Evolutionary conservation across 176 grass and related monocot genomes (phyloP).

Genomic region (Juncus effusus): DNA sequence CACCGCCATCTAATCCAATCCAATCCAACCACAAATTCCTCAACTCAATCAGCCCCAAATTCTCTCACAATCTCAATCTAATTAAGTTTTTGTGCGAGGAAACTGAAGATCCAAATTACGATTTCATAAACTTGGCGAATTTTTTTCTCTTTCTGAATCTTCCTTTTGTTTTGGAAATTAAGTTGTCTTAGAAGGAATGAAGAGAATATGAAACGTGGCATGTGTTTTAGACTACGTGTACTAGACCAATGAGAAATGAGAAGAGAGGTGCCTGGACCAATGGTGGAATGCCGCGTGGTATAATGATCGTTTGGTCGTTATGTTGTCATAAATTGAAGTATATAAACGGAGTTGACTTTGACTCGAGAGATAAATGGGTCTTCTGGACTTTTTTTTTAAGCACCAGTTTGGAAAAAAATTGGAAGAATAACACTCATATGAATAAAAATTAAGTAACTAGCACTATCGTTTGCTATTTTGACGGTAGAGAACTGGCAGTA

Average conservation of each 20-base stretch:
- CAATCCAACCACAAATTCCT: too few species aligned
- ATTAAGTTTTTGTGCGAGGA: neutral
- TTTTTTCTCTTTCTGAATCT: neutral
- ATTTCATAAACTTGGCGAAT: neutral
- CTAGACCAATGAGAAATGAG: constrained; percentile 34
- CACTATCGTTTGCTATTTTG: too few species aligned
- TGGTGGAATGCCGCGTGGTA: constrained; percentile 7
- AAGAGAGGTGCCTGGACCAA: constrained; percentile 26
- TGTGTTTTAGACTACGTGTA: neutral
- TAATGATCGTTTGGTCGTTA: neutral
- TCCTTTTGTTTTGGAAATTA: neutral
- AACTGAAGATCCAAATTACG: neutral
- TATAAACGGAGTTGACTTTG: too few species aligned
- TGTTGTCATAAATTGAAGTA: too few species aligned
- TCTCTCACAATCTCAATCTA: neutral
- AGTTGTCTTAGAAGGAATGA: neutral
- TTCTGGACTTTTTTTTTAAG: too few species aligned
- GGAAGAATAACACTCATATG: too few species aligned
- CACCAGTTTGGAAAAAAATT: too few species aligned
- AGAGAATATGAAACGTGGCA: constrained; percentile 9
- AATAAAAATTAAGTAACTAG: too few species aligned
- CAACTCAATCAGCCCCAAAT: neutral
- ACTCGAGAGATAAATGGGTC: too few species aligned
- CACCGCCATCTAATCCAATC: constrained; percentile 33
- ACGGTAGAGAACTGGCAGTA: too few species aligned